Evolutionary conservation across 1,284 basidiomycete genomes (phyloP).

Genomic region (Retiboletus fuscus): DNA sequence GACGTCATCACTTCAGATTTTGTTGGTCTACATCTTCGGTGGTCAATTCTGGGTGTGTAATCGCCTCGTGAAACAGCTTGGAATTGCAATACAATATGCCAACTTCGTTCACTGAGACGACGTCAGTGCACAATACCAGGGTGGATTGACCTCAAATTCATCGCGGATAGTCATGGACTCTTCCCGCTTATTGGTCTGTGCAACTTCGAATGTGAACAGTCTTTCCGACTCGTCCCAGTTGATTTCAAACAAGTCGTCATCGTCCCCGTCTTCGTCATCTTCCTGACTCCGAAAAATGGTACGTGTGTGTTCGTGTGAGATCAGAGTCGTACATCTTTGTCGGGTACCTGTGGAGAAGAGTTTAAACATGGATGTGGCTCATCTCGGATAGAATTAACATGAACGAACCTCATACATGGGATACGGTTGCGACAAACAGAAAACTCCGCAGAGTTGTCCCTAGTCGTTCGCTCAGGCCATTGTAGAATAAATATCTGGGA

Average conservation of each 20-base stretch:
- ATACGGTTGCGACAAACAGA: no score
- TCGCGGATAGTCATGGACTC: constrained; percentile 50
- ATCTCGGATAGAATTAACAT: no score
- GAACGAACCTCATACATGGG: no score
- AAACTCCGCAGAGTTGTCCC: no score
- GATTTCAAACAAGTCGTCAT: constrained; percentile 41
- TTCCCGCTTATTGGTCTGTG: constrained; percentile 67
- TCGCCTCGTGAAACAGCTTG: constrained; percentile 31
- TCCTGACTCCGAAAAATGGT: constrained; percentile 58
- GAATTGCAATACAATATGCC: neutral
- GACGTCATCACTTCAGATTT: constrained; percentile 37
- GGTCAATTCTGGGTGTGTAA: constrained; percentile 26
- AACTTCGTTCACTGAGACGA: neutral
- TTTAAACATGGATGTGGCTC: no score
- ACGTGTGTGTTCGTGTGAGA: constrained; percentile 59
- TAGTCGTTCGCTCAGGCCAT: no score
- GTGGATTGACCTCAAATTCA: constrained; percentile 55
- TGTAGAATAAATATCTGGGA: no score
- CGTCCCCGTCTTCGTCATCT: constrained; percentile 41
- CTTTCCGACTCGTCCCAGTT: constrained; percentile 58
- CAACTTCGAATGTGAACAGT: constrained; percentile 65
- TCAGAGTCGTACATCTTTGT: constrained; percentile 34
- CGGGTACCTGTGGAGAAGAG: no score
- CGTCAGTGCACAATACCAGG: neutral
- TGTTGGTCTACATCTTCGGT: constrained; percentile 23